Evolutionary conservation across 768 basidiomycete genomes (phyloP), one percentile per base, ranked within the genome.

Genomic region (Kwoniella newhampshirensis): DNA sequence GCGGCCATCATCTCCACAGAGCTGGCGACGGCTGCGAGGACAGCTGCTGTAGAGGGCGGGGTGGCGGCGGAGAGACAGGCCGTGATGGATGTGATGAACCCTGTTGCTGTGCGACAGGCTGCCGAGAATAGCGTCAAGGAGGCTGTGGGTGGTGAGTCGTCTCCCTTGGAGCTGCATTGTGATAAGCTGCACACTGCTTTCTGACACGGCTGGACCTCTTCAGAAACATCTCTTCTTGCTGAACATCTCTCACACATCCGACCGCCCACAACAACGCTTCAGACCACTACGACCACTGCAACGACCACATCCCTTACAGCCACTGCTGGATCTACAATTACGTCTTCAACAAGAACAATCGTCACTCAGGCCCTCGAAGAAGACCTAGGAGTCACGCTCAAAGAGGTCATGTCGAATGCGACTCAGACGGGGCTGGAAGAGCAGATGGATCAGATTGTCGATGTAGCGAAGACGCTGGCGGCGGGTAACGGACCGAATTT

Each of bases 31-130:
- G 47, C 56, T n/a, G 61, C 61, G 11, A 43, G 56, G 8, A 49
- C 54, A 30, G 47, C 40, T 4, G 47, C 45, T 11, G 20, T 49
- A 5, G 50, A 60, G 20, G 23, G 4, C 8, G 27, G 32, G 2
- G 46, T 44, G 8, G 53, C 25, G 6, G 53, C 53, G 25, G 39
- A 54, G 36, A 37, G 54, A 35, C 40, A 50, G 4, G 49, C 49
- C 6, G 41, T 30, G 45, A 59, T 59, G 57, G 57, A 59, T 36
- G 39, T 28, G 12, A 60, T 60, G 54, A 60, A 67, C 52, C 66
- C 60, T 47, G 57, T 64, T 13, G 54, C 54, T 56, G 63, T 64
- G 37, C 40, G 66, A 50, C 62, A 63, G 27, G 41, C 54, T 11
- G 56, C 56, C 23, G 56, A 58, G 40, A 42, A 43, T 5, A 58